These are phyloP conservation scores for Ilex aquifolium DNA, from an alignment of 257 asterid genomes.

Conservation along the genomic window DNA sequence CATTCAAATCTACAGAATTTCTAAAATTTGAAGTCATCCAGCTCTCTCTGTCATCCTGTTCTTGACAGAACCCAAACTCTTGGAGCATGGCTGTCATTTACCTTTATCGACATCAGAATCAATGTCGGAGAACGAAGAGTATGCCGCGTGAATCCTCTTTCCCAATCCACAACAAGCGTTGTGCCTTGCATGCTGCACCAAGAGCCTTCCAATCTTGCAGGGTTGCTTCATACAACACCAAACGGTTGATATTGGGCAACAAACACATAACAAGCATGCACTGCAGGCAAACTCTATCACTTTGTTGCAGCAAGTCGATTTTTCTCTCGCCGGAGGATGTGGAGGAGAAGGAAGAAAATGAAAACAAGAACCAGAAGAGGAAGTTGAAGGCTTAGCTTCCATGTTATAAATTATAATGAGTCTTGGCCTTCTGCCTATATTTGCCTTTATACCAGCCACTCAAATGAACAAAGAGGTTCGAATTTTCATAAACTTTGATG, in stretches of 20 bases:
- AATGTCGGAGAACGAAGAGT: conserved; percentile 25
- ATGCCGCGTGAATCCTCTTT: conserved; percentile 7
- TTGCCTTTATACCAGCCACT: too few relatives aligned
- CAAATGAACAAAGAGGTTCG: too few relatives aligned
- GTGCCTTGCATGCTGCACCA: conserved; percentile 9
- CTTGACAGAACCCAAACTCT: neutral
- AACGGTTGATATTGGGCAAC: conserved; percentile 19
- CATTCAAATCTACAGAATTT: too few relatives aligned
- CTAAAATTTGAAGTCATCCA: too few relatives aligned
- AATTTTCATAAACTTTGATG: too few relatives aligned
- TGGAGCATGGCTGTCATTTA: neutral
- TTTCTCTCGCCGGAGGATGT: conserved; percentile 3
- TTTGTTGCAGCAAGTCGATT: neutral
- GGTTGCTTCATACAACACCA: conserved; percentile 22
- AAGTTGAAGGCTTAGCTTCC: too few relatives aligned
- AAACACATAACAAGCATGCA: conserved; percentile 15
- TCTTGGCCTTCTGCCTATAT: too few relatives aligned
- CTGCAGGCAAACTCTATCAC: conserved; percentile 21
- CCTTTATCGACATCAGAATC: conserved; percentile 10
- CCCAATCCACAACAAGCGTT: conserved; percentile 7
- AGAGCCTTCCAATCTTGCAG: conserved; percentile 10
- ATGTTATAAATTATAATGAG: too few relatives aligned
- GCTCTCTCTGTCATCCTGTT: neutral
- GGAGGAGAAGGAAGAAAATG: neutral
- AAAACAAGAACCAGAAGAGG: conserved; percentile 2